These are phyloP conservation scores for Aureobasidium pullulans DNA, from an alignment of 2,329 filamentous ascomycete species.

Conservation along the genomic window DNA sequence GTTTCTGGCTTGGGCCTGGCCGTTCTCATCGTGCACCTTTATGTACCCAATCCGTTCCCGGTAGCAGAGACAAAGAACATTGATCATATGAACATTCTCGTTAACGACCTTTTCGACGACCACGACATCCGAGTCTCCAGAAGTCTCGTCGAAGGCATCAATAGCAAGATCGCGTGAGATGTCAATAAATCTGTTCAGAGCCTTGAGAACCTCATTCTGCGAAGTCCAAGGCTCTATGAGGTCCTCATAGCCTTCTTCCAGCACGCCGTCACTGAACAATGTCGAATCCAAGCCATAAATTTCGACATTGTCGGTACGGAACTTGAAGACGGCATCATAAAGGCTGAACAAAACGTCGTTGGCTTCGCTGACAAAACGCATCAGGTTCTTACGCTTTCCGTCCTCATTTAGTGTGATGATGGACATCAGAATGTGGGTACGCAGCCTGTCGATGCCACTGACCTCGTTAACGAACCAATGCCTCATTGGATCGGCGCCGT, in stretches of 20 bases:
- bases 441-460: slow-evolving; percentile 43
- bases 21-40: slow-evolving; percentile 43
- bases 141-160: slow-evolving; percentile 21
- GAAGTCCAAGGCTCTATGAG: slow-evolving; percentile 85
- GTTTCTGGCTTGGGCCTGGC: slow-evolving; percentile 40
- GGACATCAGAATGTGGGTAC: slow-evolving; percentile 3
- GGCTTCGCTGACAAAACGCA: slow-evolving; percentile 54
- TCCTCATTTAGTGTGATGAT: slow-evolving; percentile 62
- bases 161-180: slow-evolving; percentile 35
- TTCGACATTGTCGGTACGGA: slow-evolving; percentile 61
- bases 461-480: slow-evolving; percentile 20
- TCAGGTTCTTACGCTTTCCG: slow-evolving; percentile 50
- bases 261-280: slow-evolving; percentile 43
- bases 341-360: slow-evolving; percentile 64
- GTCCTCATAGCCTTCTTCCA: slow-evolving; percentile 46
- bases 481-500: slow-evolving; percentile 11
- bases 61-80: slow-evolving; percentile 51
- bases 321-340: slow-evolving; percentile 58
- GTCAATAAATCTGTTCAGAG: slow-evolving; percentile 30
- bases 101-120: slow-evolving; percentile 42
- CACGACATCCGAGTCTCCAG: slow-evolving; percentile 26
- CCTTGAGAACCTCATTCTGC: slow-evolving; percentile 40
- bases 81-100: slow-evolving; percentile 48
- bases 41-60: slow-evolving; percentile 54
- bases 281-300: slow-evolving; percentile 68